phyloP scores from a whole-genome alignment of 768 basidiomycete species.

The Lactarius pseudohatsudake region DNA sequence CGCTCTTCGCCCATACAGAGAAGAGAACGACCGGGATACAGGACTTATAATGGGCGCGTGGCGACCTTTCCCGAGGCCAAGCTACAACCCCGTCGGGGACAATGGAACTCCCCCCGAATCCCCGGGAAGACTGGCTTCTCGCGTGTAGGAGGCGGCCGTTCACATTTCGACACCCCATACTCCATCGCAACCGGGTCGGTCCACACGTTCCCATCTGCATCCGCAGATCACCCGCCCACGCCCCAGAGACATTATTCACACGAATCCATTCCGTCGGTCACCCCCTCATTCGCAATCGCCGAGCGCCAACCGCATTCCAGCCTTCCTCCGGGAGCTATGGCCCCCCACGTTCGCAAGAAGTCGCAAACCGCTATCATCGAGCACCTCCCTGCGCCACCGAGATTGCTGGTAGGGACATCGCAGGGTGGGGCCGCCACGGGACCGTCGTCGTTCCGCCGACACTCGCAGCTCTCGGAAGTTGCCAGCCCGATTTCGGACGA shows the following conservation, averaged over 20 bases:
- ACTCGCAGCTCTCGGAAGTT: slow-evolving; percentile 24
- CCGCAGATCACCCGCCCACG: slow-evolving; percentile 45
- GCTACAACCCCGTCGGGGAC: slow-evolving; percentile 47
- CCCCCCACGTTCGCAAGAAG: slow-evolving; percentile 70
- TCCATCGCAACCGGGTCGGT: slow-evolving; percentile 53
- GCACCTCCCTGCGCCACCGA: slow-evolving; percentile 39
- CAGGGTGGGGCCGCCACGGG: background rate
- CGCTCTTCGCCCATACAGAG: slow-evolving; percentile 69
- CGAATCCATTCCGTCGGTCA: slow-evolving; percentile 28
- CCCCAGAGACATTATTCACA: slow-evolving; percentile 17
- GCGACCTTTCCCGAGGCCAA: slow-evolving; percentile 65
- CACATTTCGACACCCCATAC: slow-evolving; percentile 84
- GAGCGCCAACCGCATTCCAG: slow-evolving; percentile 33
- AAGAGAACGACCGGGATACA: slow-evolving; percentile 76
- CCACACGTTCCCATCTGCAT: slow-evolving; percentile 52
- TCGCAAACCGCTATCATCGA: slow-evolving; percentile 88
- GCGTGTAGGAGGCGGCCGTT: slow-evolving; percentile 82
- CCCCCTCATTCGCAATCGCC: slow-evolving; percentile 28
- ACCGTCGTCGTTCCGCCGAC: slow-evolving; percentile 18
- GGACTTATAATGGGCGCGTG: slow-evolving; percentile 96
- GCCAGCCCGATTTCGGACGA: slow-evolving; percentile 27
- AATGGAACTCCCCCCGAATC: slow-evolving; percentile 30
- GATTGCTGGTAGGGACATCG: background rate
- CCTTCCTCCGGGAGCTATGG: slow-evolving; percentile 63
- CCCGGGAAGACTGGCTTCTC: slow-evolving; percentile 66